Base-by-base conservation (phyloP, 192 early-diverging fungal genomes). In the Dispira parvispora region DNA sequence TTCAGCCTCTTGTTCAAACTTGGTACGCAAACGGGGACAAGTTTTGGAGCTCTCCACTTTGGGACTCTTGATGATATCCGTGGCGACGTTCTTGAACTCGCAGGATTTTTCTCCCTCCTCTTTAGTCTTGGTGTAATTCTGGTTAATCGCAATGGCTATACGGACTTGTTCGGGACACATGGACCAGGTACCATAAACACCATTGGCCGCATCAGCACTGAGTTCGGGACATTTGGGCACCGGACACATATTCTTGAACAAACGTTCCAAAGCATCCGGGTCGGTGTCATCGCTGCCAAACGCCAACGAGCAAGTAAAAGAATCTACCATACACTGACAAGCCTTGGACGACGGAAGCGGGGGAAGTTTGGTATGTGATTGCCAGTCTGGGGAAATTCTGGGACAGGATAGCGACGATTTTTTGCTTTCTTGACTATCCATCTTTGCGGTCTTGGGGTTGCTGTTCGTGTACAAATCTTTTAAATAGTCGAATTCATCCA, bases 251-350 rank as follows among this genome's bases (percentile, higher is more conserved):
- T 62, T 43, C 60, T 69, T 70, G 13, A 67, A 46, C 16, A 64
- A 66, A 45, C 69, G 65, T 64, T 69, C 69, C 13, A 73, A 61
- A 16, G 58, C 68, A 52, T 71, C 64, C 50, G 69, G 63, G 42
- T 50, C 61, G 10, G 72, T 46, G 20, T 67, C 60, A 62, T 72
- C 58, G 38, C 62, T 53, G 26, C 52, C 61, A 61, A 45, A 67
- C 56, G 67, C 68, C 54, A 73, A 47, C 8, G 70, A 64, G 70
- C 83, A 84, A 60, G 75, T 68, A 43, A 88, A 62, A 1, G 75
- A 76, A 44, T 81, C 68, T 55, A 81, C 64, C 81, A 85, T 81
- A 71, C 84, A 84, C 38, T 78, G 65, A 64, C 86, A 88, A 45
- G 77, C 72, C 27, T 73, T 69, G 13, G 71, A 63, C 0, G 80